Evolutionary conservation across 108 stramenopile genomes (phyloP), one percentile per base, ranked within the genome.

Genomic region (Stephanodiscus minutulus): DNA sequence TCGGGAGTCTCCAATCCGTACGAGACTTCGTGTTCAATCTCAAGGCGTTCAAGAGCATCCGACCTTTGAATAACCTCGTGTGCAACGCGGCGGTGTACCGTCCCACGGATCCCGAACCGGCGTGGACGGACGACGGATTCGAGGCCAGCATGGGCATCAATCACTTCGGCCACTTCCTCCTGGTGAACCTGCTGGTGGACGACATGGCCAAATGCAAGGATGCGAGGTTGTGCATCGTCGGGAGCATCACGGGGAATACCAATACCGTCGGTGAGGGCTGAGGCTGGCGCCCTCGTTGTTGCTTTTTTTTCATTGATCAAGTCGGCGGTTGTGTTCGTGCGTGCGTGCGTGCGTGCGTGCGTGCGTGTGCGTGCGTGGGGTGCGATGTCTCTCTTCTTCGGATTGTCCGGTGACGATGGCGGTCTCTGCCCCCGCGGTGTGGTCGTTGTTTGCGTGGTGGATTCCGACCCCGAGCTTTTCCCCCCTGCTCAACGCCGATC

Each of bases 1-100:
- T 98, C 27, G 96, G 86, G 25, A 88, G 82, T 64, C 88, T 97
- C 24, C 88, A 94, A 72, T 82, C 77, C 46, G 96, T 97, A 11
- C 81, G 95, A 7, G 90, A 96, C 66, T 98, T 98, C 74, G 96
- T 95, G 48, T 83, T 81, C 58, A 95, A 96, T 61, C 88, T 98
- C 68, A 97, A 97, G 88, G 96, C 96, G 1, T 95, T 96, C 86
- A 97, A 98, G 64, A 73, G 80, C 20, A 84, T 82, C 22, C 85
- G 94, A 20, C 92, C 94, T 7, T 72, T 97, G 7, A 89, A 86
- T 33, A 84, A 96, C 69, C 85, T 98, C 37, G 95, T 98, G 36
- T 98, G 96, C 81, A 98, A 98, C 81, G 98, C 98, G 44, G 98
- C 96, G 28, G 96, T 98, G 9, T 98, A 97, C 88, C 84, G 77